A percentile compares a stretch with the other conserved stretches of the same genome.
phyloP scores from a whole-genome alignment of 139 green algal species.

The Auxenochlorella pyrenoidosa region DNA sequence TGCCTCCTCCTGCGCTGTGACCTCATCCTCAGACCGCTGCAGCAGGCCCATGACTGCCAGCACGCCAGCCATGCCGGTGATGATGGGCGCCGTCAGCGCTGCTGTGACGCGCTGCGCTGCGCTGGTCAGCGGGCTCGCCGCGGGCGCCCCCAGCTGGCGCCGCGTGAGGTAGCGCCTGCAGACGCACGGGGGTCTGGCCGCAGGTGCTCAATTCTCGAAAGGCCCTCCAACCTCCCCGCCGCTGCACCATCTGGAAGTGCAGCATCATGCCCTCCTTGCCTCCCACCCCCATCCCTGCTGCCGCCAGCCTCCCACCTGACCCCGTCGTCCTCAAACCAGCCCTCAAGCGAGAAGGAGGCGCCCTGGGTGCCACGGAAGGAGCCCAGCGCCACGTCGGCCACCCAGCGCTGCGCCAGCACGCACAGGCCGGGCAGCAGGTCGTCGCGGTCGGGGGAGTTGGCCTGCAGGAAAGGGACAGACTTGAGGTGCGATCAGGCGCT shows the following conservation, averaged over 20 bases:
- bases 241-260: no score
- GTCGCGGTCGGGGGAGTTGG: constrained; percentile 24
- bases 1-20: not conserved
- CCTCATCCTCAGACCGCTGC: not conserved
- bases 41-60: constrained; percentile 20
- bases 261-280: no score
- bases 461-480: constrained; percentile 1
- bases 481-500: not conserved
- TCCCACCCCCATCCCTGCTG: no score
- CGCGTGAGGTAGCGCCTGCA: constrained; percentile 17
- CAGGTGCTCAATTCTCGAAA: no score
- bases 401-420: constrained; percentile 50
- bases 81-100: not conserved
- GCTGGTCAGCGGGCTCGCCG: not conserved
- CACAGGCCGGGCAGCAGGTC: constrained; percentile 55
- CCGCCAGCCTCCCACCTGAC: constrained; percentile 3
- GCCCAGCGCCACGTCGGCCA: constrained; percentile 50
- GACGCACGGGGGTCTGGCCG: no score
- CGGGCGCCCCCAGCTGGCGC: not conserved
- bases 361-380: constrained; percentile 35
- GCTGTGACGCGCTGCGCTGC: not conserved
- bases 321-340: constrained; percentile 36
- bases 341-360: constrained; percentile 40
- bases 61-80: constrained; percentile 1
- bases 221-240: no score